A percentile compares a stretch with the other conserved stretches of the same genome.
Evolutionary conservation across 2,329 filamentous ascomycete genomes (phyloP).

Genomic region (Nothopassalora personata): DNA sequence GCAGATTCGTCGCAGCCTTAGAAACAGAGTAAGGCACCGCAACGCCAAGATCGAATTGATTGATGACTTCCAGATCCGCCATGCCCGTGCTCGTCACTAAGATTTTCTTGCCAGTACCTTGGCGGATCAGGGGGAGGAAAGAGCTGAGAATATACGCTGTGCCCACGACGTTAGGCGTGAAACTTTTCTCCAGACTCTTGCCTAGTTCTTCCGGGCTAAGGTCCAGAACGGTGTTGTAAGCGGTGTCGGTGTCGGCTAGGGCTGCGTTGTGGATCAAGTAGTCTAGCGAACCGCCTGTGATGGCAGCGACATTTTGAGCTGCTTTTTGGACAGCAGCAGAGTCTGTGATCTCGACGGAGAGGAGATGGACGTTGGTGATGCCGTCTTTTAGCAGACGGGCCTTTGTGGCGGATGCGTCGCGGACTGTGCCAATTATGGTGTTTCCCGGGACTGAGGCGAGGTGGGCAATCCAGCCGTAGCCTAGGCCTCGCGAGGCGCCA

Average conservation of each 20-base stretch:
- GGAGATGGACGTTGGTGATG: constrained; percentile 41
- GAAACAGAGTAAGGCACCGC: constrained; percentile 23
- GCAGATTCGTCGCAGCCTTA: constrained; percentile 27
- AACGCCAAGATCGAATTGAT: constrained; percentile 15
- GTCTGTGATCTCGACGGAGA: constrained; percentile 44
- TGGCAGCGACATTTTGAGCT: constrained; percentile 17
- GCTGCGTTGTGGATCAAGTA: constrained; percentile 33
- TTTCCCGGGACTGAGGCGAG: constrained; percentile 29
- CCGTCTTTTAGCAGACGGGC: constrained; percentile 18
- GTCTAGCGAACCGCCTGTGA: constrained; percentile 28
- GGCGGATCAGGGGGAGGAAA: constrained; percentile 28
- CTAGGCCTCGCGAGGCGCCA: constrained; percentile 32
- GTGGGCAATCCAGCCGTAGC: constrained; percentile 31
- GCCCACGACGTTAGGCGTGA: constrained; percentile 28
- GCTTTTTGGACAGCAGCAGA: constrained; percentile 36
- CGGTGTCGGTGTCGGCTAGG: constrained; percentile 11
- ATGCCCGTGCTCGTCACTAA: constrained; percentile 25
- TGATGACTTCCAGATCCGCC: constrained; percentile 26
- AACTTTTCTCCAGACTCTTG: constrained; percentile 14
- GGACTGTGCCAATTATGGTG: constrained; percentile 34
- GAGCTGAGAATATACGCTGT: constrained; percentile 21
- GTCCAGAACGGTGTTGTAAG: constrained; percentile 19
- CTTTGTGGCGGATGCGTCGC: constrained; percentile 25
- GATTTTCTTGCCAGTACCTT: constrained; percentile 25
- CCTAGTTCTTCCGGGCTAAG: constrained; percentile 15